These are phyloP conservation scores for Berberis thunbergii DNA, from an alignment of 164 flowering plant species.

Conservation along the genomic window DNA sequence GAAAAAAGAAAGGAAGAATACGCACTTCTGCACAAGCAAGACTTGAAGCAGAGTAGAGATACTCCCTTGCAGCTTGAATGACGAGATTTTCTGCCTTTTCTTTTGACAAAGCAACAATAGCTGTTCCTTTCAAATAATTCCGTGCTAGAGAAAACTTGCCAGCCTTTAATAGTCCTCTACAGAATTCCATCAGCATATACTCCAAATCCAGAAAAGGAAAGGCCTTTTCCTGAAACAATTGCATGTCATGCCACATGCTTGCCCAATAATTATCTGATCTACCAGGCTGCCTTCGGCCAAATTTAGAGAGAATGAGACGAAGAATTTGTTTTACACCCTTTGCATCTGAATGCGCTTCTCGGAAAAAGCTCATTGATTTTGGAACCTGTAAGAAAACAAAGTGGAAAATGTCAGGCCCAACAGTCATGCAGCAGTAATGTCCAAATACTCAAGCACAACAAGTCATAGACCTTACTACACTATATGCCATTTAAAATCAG, in stretches of 20 bases:
- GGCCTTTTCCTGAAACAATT: slow-evolving; percentile 70
- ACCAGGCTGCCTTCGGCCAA: slow-evolving; percentile 75
- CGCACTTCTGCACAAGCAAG: slow-evolving; percentile 82
- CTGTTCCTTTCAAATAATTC: slow-evolving; percentile 78
- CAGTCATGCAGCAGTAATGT: neutral
- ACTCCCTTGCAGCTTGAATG: slow-evolving; percentile 92
- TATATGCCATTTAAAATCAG: neutral
- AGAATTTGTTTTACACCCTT: slow-evolving; percentile 88
- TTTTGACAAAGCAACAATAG: slow-evolving; percentile 54
- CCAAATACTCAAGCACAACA: neutral
- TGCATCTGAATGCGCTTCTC: slow-evolving; percentile 61
- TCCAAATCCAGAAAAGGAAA: slow-evolving; percentile 92
- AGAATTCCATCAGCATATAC: slow-evolving; percentile 79
- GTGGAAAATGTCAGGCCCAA: neutral
- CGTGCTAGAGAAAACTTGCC: slow-evolving; percentile 96
- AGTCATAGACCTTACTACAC: neutral
- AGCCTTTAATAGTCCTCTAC: slow-evolving; percentile 91
- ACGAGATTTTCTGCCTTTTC: slow-evolving; percentile 91
- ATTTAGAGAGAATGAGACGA: slow-evolving; percentile 93
- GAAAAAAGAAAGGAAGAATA: slow-evolving; percentile 1
- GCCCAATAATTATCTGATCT: slow-evolving; percentile 93
- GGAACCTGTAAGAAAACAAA: slow-evolving; percentile 59
- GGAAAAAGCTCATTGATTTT: slow-evolving; percentile 68
- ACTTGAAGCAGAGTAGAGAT: slow-evolving; percentile 90
- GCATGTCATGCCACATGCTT: slow-evolving; percentile 93